Percentiles rank a stretch among this genome's conserved stretches.
phyloP scores from a whole-genome alignment of 352 stramenopile genomes.

The Thalassiosira livingstoniorum region DNA sequence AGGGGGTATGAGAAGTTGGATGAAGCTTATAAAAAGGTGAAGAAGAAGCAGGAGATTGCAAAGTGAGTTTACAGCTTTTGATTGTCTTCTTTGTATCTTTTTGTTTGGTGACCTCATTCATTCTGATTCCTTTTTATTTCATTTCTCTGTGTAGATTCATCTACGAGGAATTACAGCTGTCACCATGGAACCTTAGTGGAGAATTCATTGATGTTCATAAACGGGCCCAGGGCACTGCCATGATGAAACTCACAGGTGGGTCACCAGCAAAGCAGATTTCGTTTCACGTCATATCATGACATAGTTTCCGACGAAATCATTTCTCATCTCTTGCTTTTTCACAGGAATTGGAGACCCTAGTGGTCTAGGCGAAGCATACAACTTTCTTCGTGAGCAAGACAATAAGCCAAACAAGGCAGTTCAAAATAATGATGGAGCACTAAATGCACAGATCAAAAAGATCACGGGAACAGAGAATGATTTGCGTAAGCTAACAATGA shows the following conservation, averaged over 20 bases:
- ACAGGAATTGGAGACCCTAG: slow-evolving; percentile 82
- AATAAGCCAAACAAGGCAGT: slow-evolving; percentile 66
- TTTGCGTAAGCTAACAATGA: slow-evolving; percentile 86
- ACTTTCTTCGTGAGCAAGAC: slow-evolving; percentile 77
- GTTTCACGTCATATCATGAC: no score
- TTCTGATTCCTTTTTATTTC: neutral
- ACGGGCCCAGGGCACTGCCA: slow-evolving; percentile 76
- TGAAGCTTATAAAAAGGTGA: slow-evolving; percentile 66
- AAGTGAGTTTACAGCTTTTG: slow-evolving; percentile 58
- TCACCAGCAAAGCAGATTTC: no score
- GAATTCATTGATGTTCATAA: slow-evolving; percentile 87
- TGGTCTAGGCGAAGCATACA: slow-evolving; percentile 79
- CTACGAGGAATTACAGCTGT: slow-evolving; percentile 80
- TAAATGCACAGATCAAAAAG: slow-evolving; percentile 83
- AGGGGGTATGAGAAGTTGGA: slow-evolving; percentile 72
- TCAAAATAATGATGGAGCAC: slow-evolving; percentile 60
- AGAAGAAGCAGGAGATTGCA: slow-evolving; percentile 78
- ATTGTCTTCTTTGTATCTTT: neutral
- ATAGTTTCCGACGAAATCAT: no score
- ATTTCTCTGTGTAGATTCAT: slow-evolving; percentile 68
- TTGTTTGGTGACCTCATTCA: neutral
- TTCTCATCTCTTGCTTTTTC: no score
- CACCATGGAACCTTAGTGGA: slow-evolving; percentile 79
- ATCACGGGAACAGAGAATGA: slow-evolving; percentile 86
- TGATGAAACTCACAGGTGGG: slow-evolving; percentile 85